Evolutionary conservation across 2,329 filamentous ascomycete genomes (phyloP).

Genomic region (Diaporthe sp.): DNA sequence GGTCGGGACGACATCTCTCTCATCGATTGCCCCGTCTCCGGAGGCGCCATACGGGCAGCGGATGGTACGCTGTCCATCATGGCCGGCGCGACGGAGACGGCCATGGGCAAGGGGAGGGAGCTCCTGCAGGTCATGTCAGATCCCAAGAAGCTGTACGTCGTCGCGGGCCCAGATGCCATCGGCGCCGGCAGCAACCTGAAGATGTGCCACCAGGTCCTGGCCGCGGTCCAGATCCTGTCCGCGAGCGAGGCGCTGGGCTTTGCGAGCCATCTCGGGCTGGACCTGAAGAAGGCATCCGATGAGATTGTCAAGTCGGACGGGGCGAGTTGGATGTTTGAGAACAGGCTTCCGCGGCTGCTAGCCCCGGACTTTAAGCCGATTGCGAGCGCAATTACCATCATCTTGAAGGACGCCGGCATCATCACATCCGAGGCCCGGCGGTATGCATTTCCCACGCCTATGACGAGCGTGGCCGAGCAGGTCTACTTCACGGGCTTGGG

Average conservation of each 20-base stretch:
- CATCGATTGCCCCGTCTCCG: conserved; percentile 80
- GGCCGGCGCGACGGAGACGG: conserved; percentile 71
- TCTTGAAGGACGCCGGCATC: conserved; percentile 73
- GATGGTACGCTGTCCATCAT: conserved; percentile 83
- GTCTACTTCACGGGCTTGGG: conserved; percentile 71
- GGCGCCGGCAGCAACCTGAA: conserved; percentile 74
- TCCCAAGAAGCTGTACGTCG: conserved; percentile 71
- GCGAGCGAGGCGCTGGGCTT: conserved; percentile 72
- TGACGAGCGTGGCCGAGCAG: conserved; percentile 74
- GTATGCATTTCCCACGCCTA: conserved; percentile 68
- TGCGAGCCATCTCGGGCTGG: conserved; percentile 67
- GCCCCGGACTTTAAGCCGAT: conserved; percentile 64
- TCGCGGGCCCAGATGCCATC: conserved; percentile 64
- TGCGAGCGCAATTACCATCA: conserved; percentile 71
- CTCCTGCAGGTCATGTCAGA: conserved; percentile 75
- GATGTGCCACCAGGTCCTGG: conserved; percentile 73
- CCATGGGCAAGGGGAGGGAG: conserved; percentile 67
- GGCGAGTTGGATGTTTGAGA: conserved; percentile 74
- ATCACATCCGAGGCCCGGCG: conserved; percentile 75
- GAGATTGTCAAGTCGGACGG: conserved; percentile 61
- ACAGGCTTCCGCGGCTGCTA: conserved; percentile 68
- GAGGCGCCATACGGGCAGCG: conserved; percentile 76
- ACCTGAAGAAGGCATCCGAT: conserved; percentile 56
- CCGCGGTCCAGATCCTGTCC: conserved; percentile 72
- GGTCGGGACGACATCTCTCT: conserved; percentile 74